Evolutionary conservation across 192 early-diverging fungal species (phyloP).

Genomic region (Phlyctochytrium bullatum): DNA sequence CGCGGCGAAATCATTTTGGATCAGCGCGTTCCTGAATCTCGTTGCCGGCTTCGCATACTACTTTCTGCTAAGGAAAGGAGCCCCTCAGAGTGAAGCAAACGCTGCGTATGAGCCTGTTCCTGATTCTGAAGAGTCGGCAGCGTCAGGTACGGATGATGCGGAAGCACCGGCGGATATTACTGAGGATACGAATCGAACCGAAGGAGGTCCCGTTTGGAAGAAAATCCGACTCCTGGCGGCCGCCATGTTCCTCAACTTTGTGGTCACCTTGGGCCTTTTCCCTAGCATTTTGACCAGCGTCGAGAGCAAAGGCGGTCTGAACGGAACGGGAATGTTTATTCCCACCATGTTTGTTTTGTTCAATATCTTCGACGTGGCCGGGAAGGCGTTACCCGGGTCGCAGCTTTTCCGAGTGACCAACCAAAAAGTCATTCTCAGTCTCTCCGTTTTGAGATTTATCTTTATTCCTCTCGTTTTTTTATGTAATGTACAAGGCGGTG

Average conservation of each 20-base stretch:
- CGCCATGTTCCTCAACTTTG: background rate
- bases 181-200: too few relatives aligned
- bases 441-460: background rate
- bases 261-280: slow-evolving; percentile 1
- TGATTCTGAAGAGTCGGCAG: too few relatives aligned
- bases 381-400: background rate
- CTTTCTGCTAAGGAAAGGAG: too few relatives aligned
- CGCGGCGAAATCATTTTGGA: too few relatives aligned
- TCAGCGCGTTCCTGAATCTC: too few relatives aligned
- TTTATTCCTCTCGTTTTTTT: slow-evolving; percentile 1
- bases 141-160: too few relatives aligned
- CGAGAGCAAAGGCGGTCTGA: too few relatives aligned
- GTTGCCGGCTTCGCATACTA: too few relatives aligned
- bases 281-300: background rate
- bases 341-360: background rate
- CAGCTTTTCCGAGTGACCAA: background rate
- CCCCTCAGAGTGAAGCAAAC: too few relatives aligned
- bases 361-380: background rate
- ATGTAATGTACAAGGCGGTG: background rate
- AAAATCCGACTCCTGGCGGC: background rate
- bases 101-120: too few relatives aligned
- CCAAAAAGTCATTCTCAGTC: background rate
- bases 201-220: too few relatives aligned
- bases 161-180: too few relatives aligned
- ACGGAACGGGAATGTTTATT: background rate